Evolutionary conservation across 768 basidiomycete genomes (phyloP).

Genomic region (Boletus speciosus): DNA sequence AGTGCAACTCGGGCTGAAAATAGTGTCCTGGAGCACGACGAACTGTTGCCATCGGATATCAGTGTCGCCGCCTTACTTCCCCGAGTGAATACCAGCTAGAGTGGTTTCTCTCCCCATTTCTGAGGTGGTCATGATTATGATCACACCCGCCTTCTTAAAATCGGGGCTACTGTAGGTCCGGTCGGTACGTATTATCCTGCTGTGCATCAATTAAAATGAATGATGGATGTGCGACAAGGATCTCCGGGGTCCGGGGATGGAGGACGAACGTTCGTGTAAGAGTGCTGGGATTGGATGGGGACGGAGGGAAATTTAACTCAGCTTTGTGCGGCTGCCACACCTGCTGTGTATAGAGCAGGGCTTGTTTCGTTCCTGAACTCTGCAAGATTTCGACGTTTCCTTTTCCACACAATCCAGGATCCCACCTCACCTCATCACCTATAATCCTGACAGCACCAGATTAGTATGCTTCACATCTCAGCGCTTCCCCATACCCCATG

Average conservation of each 20-base stretch:
- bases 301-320: not conserved
- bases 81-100: too few species aligned
- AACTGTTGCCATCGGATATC: too few species aligned
- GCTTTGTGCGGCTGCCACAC: constrained; percentile 9
- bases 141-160: too few species aligned
- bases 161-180: too few species aligned
- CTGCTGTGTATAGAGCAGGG: constrained; percentile 14
- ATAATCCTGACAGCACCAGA: constrained; percentile 5
- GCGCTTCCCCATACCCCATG: constrained; percentile 1
- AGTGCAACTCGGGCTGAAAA: too few species aligned
- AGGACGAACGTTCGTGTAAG: constrained; percentile 11
- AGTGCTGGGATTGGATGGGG: constrained; percentile 13
- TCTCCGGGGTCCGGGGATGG: not conserved
- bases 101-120: too few species aligned
- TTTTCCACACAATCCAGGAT: constrained; percentile 1
- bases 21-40: too few species aligned
- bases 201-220: not conserved
- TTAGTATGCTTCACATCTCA: not conserved
- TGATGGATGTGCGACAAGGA: not conserved
- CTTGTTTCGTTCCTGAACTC: constrained; percentile 16
- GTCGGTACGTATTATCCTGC: not conserved
- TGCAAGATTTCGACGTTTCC: constrained; percentile 6
- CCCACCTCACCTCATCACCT: not conserved
- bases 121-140: too few species aligned
- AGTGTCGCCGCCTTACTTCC: too few species aligned